These are phyloP conservation scores for Microbotryomycetes sp. DNA, from an alignment of 1,284 basidiomycete genomes.

Conservation along the genomic window DNA sequence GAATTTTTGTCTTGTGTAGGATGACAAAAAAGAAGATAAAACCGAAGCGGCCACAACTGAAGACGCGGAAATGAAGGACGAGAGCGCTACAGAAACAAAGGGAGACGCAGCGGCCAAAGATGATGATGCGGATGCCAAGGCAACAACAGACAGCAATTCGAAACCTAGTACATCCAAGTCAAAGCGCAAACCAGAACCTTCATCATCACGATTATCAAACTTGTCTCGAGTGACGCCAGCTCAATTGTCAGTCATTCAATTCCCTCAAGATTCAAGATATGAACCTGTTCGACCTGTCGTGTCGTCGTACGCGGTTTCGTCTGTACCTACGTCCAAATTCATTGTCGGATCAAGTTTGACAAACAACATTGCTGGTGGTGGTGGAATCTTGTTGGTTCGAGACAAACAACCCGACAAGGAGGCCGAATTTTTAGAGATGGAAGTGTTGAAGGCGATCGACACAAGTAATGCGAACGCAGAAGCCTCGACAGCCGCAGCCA, in stretches of 20 bases:
- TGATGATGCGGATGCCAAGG: conserved; percentile 6
- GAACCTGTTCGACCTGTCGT: conserved; percentile 77
- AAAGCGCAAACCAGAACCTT: conserved; percentile 61
- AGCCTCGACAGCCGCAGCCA: conserved; percentile 41
- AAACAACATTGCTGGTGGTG: conserved; percentile 55
- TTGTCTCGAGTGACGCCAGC: conserved; percentile 88
- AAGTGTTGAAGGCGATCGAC: conserved; percentile 45
- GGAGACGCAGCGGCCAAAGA: conserved; percentile 27
- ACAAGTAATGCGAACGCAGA: conserved; percentile 38
- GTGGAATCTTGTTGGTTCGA: conserved; percentile 71
- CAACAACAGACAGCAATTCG: not conserved
- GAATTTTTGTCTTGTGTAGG: not conserved
- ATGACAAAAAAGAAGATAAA: conserved; percentile 48
- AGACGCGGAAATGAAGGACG: conserved; percentile 45
- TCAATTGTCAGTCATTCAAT: conserved; percentile 76
- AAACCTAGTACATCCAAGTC: conserved; percentile 38
- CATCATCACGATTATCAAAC: conserved; percentile 72
- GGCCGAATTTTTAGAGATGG: conserved; percentile 64
- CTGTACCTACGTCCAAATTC: conserved; percentile 7
- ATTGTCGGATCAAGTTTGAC: conserved; percentile 4
- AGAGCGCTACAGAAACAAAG: conserved; percentile 48
- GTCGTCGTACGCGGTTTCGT: conserved; percentile 32
- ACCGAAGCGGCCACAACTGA: conserved; percentile 44
- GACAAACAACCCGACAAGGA: conserved; percentile 62
- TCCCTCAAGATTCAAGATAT: conserved; percentile 72